phyloP scores from a whole-genome alignment of 2,329 filamentous ascomycete species.

The Cercospora sp. region DNA sequence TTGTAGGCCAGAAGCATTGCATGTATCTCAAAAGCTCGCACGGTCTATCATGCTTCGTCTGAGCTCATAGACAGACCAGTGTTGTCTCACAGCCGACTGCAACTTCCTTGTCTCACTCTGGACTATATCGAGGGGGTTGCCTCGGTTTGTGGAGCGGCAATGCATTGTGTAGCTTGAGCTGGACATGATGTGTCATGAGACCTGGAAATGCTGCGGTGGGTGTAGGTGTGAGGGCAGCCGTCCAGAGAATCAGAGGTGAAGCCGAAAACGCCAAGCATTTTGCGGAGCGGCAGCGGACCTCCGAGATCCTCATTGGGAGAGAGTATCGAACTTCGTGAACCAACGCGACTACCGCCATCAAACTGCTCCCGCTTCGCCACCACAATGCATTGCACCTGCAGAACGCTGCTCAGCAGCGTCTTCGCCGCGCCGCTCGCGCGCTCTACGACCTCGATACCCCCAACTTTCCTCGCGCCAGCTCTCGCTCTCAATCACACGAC shows the following conservation, averaged over 20 bases:
- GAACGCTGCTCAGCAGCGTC: slow-evolving; percentile 24
- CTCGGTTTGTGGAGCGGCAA: too few species aligned
- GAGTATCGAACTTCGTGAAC: not conserved
- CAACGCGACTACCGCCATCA: not conserved
- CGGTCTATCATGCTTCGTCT: not conserved
- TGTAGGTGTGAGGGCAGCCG: not conserved
- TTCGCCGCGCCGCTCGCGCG: slow-evolving; percentile 20
- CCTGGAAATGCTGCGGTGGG: not conserved
- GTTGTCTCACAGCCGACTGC: not conserved
- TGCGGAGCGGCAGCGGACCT: slow-evolving; percentile 11
- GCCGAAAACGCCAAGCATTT: not conserved
- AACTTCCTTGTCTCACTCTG: not conserved
- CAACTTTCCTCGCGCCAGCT: slow-evolving; percentile 41
- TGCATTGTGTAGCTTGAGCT: not conserved
- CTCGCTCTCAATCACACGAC: slow-evolving; percentile 30
- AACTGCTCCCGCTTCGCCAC: not conserved
- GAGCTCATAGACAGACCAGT: not conserved
- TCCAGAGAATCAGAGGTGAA: not conserved
- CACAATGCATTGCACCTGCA: slow-evolving; percentile 30
- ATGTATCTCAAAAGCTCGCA: not conserved
- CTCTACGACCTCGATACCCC: slow-evolving; percentile 32
- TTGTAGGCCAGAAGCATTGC: not conserved
- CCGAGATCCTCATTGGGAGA: not conserved
- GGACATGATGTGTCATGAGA: not conserved
- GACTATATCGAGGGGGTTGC: too few species aligned